Evolutionary conservation across 805 yeast species (phyloP).

Genomic region (Candida michaelii): DNA sequence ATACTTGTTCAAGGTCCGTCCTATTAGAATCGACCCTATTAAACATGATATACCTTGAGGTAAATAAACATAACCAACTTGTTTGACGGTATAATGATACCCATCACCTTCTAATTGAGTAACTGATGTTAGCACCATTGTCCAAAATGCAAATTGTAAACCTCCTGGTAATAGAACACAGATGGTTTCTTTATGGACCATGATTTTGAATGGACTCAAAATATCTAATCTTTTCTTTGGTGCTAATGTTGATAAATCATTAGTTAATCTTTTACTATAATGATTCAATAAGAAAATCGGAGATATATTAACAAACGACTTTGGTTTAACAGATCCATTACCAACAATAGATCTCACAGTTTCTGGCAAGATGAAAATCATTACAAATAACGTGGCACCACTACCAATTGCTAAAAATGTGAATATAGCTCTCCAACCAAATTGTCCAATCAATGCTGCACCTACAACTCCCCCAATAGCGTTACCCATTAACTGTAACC

Average conservation of each 20-base stretch:
- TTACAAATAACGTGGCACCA: constrained; percentile 37
- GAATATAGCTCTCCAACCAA: constrained; percentile 72
- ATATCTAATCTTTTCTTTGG: constrained; percentile 22
- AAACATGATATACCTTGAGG: constrained; percentile 73
- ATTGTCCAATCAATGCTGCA: constrained; percentile 41
- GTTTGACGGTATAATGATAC: constrained; percentile 52
- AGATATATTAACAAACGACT: constrained; percentile 37
- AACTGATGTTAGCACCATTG: constrained; percentile 63
- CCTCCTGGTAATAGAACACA: constrained; percentile 57
- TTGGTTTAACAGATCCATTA: constrained; percentile 65
- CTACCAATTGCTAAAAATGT: constrained; percentile 72
- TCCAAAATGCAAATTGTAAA: constrained; percentile 68
- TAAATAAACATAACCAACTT: constrained; percentile 70
- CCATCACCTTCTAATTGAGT: constrained; percentile 45
- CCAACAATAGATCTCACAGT: constrained; percentile 74
- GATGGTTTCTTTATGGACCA: constrained; percentile 44
- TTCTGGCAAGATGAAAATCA: constrained; percentile 57
- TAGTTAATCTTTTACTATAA: constrained; percentile 28
- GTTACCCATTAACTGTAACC: constrained; percentile 68
- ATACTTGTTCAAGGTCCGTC: constrained; percentile 53
- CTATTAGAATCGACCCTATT: constrained; percentile 58
- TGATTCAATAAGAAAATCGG: constrained; percentile 40
- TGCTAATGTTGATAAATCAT: constrained; percentile 23
- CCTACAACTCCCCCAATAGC: constrained; percentile 75
- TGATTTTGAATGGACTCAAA: constrained; percentile 41